Percentiles rank a stretch among this genome's conserved stretches.
phyloP scores from a whole-genome alignment of 2,329 filamentous ascomycete genomes.

The Hyphodiscus sp. region DNA sequence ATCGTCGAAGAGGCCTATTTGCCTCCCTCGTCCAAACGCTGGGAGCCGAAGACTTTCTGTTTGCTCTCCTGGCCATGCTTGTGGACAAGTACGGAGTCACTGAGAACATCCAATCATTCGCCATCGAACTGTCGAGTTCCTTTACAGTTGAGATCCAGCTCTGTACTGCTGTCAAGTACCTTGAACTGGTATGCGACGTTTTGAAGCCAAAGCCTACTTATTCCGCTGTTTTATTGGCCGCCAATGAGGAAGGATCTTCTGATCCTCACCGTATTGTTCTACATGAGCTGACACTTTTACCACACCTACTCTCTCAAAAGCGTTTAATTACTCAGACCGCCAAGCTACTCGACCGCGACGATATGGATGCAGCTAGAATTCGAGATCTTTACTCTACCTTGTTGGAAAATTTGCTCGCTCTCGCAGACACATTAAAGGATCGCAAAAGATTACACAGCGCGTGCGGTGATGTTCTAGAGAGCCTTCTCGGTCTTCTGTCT shows the following conservation, averaged over 20 bases:
- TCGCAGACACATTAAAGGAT: constrained; percentile 59
- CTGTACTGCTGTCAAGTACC: constrained; percentile 67
- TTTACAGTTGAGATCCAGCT: constrained; percentile 74
- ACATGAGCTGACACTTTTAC: constrained; percentile 49
- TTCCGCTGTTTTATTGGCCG: constrained; percentile 64
- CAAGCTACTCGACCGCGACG: constrained; percentile 52
- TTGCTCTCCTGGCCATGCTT: constrained; percentile 80
- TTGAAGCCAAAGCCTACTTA: constrained; percentile 69
- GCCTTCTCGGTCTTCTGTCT: constrained; percentile 77
- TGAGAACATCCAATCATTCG: constrained; percentile 67
- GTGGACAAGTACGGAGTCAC: constrained; percentile 82
- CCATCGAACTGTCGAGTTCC: constrained; percentile 63
- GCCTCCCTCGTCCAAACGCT: constrained; percentile 78
- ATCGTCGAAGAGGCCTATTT: constrained; percentile 78
- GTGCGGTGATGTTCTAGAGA: constrained; percentile 66
- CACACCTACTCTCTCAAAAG: constrained; percentile 51
- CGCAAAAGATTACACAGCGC: constrained; percentile 49
- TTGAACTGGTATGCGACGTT: constrained; percentile 69
- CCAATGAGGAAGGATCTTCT: constrained; percentile 39
- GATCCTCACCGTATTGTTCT: constrained; percentile 46
- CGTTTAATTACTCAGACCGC: constrained; percentile 50
- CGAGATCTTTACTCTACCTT: constrained; percentile 64
- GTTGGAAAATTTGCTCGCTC: constrained; percentile 55
- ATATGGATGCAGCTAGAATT: constrained; percentile 59
- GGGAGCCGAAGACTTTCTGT: constrained; percentile 80